These are phyloP conservation scores for Russula abietina DNA, from an alignment of 768 basidiomycete genomes.

Conservation along the genomic window DNA sequence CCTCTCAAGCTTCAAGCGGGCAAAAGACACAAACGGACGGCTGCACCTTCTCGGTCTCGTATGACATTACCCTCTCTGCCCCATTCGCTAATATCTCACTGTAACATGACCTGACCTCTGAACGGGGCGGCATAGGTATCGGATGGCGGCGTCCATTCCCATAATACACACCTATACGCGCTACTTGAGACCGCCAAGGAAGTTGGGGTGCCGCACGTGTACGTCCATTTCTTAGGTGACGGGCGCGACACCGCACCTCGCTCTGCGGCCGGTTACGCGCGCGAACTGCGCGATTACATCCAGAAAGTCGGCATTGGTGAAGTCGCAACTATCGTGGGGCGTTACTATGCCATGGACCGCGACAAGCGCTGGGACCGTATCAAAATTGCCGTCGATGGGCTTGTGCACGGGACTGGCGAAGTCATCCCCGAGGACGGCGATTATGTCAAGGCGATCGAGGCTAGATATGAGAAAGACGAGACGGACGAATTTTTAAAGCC, in stretches of 20 bases:
- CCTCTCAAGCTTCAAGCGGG: conserved; percentile 64
- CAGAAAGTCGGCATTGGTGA: conserved; percentile 72
- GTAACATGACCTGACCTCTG: not conserved
- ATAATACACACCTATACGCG: conserved; percentile 84
- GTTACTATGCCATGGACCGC: conserved; percentile 97
- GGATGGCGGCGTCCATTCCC: conserved; percentile 96
- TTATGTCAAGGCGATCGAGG: conserved; percentile 58
- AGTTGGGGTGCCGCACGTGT: conserved; percentile 74
- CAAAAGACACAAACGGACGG: conserved; percentile 77
- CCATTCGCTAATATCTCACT: conserved; percentile 7
- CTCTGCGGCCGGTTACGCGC: conserved; percentile 70
- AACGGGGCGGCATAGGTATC: conserved; percentile 51
- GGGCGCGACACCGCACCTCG: conserved; percentile 91
- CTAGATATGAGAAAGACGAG: conserved; percentile 74
- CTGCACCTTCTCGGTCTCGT: conserved; percentile 88
- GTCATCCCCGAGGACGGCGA: conserved; percentile 51
- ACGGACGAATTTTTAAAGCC: conserved; percentile 97
- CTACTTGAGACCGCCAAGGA: conserved; percentile 89
- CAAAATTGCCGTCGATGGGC: conserved; percentile 82
- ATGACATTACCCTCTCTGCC: conserved; percentile 11
- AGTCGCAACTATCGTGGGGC: conserved; percentile 77
- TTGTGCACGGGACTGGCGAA: conserved; percentile 56
- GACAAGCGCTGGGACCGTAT: conserved; percentile 96
- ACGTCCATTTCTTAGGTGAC: conserved; percentile 91
- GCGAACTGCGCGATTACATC: conserved; percentile 72